Conservation (phyloP, 129 eudicot genomes). For the Arctium minus region DNA sequence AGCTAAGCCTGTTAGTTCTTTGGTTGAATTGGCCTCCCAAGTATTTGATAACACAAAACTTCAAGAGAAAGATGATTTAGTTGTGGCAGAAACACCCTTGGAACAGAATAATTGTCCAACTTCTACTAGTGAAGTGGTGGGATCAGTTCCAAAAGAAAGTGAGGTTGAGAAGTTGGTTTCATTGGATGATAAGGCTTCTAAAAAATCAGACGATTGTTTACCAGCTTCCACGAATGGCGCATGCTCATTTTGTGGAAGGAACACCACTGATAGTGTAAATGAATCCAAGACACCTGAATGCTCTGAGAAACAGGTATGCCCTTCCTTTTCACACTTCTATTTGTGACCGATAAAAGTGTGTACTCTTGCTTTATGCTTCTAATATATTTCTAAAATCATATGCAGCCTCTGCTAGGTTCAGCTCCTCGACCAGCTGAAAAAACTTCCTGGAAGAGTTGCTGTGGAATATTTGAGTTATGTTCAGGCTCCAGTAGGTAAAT, state of each 20-base stretch:
- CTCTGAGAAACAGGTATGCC: constrained; percentile 41
- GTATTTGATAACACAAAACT: constrained; percentile 10
- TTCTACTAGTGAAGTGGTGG: not conserved
- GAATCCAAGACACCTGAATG: constrained; percentile 35
- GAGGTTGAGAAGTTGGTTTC: constrained; percentile 21
- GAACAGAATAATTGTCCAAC: constrained; percentile 12
- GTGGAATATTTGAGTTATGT: constrained; percentile 77
- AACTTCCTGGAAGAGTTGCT: constrained; percentile 81
- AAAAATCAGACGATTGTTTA: constrained; percentile 18
- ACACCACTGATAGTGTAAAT: constrained; percentile 13
- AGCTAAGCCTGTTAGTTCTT: constrained; percentile 19
- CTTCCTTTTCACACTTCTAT: not conserved
- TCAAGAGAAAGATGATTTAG: constrained; percentile 8
- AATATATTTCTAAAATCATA: not conserved
- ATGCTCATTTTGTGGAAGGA: constrained; percentile 23
- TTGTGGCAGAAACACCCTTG: constrained; percentile 15
- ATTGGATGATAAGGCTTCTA: constrained; percentile 13
- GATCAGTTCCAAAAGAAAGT: constrained; percentile 21
- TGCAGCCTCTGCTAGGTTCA: constrained; percentile 53
- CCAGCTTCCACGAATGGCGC: constrained; percentile 18
- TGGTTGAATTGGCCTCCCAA: constrained; percentile 28
- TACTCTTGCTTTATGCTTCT: not conserved
- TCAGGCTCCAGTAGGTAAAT: constrained; percentile 48
- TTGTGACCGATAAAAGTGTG: not conserved
- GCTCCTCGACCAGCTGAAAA: constrained; percentile 41